phyloP scores from a whole-genome alignment of 352 stramenopile genomes.

The Pilasporangium apinafurcum region DNA sequence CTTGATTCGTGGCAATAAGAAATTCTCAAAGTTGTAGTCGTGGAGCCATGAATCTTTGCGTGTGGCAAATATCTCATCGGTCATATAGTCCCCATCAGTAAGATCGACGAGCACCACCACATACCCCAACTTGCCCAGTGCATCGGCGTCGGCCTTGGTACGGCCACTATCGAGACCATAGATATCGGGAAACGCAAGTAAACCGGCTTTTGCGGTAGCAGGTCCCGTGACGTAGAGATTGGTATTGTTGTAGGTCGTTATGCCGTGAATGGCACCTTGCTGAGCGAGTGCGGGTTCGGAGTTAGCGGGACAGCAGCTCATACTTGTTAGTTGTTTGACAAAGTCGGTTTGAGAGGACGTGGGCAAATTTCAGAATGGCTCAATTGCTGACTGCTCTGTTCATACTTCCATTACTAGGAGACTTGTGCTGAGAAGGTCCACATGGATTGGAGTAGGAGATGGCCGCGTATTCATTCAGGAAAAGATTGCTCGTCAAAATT shows the following conservation, averaged over 20 bases:
- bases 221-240: slow-evolving; percentile 16
- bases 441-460: too few species aligned
- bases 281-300: slow-evolving; percentile 8
- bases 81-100: slow-evolving; percentile 14
- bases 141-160: slow-evolving; percentile 24
- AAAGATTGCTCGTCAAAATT: too few species aligned
- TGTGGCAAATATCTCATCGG: slow-evolving; percentile 1
- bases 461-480: too few species aligned
- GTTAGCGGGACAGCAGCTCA: slow-evolving; percentile 14
- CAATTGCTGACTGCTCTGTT: too few species aligned
- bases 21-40: slow-evolving; percentile 15
- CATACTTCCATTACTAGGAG: too few species aligned
- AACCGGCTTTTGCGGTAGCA: slow-evolving; percentile 12
- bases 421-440: too few species aligned
- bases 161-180: slow-evolving; percentile 23
- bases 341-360: too few species aligned
- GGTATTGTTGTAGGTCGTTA: slow-evolving; percentile 12
- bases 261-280: slow-evolving; percentile 1
- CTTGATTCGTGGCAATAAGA: neutral
- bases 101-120: slow-evolving; percentile 23
- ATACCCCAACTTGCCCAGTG: slow-evolving; percentile 22
- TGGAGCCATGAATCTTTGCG: slow-evolving; percentile 5
- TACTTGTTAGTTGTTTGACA: too few species aligned
- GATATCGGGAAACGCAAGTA: slow-evolving; percentile 24
- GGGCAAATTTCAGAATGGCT: too few species aligned